Conservation (phyloP, 1,139 yeast genomes). For the Blastobotrys proliferans region DNA sequence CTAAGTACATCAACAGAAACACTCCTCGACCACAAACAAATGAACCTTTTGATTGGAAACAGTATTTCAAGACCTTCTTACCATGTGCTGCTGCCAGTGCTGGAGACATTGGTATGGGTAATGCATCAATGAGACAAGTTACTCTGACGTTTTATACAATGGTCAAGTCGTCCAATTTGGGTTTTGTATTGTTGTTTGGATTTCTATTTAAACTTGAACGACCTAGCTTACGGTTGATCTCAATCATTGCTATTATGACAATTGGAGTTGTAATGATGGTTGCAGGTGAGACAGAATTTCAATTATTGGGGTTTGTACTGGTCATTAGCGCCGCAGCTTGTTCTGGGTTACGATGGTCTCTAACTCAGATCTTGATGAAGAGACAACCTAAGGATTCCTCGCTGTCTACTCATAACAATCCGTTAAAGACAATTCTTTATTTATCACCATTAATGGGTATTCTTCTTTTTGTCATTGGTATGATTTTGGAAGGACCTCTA, state of each 20-base stretch:
- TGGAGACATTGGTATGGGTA: conserved; percentile 91
- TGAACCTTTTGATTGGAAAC: conserved; percentile 14
- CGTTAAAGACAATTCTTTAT: conserved; percentile 77
- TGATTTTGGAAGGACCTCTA: conserved; percentile 60
- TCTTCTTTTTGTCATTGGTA: conserved; percentile 56
- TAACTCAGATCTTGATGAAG: conserved; percentile 76
- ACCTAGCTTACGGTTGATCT: conserved; percentile 59
- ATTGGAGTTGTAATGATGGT: conserved; percentile 87
- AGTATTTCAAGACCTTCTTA: conserved; percentile 46
- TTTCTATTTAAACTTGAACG: conserved; percentile 71
- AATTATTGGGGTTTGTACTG: conserved; percentile 57
- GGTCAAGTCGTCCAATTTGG: conserved; percentile 80
- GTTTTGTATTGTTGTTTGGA: conserved; percentile 85
- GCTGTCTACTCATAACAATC: conserved; percentile 42
- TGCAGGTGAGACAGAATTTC: conserved; percentile 43
- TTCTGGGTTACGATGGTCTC: conserved; percentile 92
- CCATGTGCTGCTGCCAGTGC: conserved; percentile 89
- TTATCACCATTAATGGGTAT: conserved; percentile 80
- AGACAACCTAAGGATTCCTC: conserved; percentile 30
- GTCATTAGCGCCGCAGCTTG: conserved; percentile 76
- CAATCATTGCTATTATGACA: conserved; percentile 74
- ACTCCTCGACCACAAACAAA: background rate
- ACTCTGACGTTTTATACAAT: conserved; percentile 87
- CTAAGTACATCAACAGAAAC: background rate
- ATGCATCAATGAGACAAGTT: conserved; percentile 72